Evolutionary conservation across 345 rosid genomes (phyloP), one percentile per base, ranked within the genome.

Genomic region (Salix viminalis): DNA sequence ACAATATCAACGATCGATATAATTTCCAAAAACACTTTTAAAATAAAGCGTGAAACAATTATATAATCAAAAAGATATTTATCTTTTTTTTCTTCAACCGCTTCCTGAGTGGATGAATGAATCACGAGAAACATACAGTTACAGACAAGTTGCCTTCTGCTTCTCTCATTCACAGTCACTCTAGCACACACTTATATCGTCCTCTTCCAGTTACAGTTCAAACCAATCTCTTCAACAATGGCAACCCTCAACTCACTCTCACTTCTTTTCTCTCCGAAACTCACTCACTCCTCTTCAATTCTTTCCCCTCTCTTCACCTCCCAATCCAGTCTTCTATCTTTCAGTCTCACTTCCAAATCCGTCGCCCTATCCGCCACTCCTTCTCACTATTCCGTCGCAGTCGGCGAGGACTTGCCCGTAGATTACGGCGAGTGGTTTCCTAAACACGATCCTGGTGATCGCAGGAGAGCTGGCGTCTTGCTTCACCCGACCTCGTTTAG

Each of bases 401-500:
- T 89, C 74, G 95, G 97, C 2, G 87, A 90, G 37, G 91, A 90
- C 84, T 80, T 93, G 61, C 91, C 96, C 4, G 7, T 32, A 44
- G 90, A 90, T 48, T 95, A 95, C 67, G 90, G 82, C 24, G 71
- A 89, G 10, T 86, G 91, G 88, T 3, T 88, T 8, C 96, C 97
- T 19, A 80, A 81, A 48, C 76, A 79, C n/a, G 84, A 88, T 70
- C 80, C 89, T 1, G 65, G 34, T 15, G 48, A 61, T 37, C 79
- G 85, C 69, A 83, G 99, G 69, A 86, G 99, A 83, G 97, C 92
- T 19, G 97, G 99, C 58, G 83, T 95, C 69, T 82, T 95, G 87
- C 94, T 95, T 66, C 99, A 95, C 73, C 99, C 97, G 82, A 95
- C 97, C 68, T 93, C 99, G 78, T 88, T 95, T 65, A 84, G 81